Base-by-base conservation (phyloP, 2,329 filamentous ascomycete species). In the Fusarium nematophilum region DNA sequence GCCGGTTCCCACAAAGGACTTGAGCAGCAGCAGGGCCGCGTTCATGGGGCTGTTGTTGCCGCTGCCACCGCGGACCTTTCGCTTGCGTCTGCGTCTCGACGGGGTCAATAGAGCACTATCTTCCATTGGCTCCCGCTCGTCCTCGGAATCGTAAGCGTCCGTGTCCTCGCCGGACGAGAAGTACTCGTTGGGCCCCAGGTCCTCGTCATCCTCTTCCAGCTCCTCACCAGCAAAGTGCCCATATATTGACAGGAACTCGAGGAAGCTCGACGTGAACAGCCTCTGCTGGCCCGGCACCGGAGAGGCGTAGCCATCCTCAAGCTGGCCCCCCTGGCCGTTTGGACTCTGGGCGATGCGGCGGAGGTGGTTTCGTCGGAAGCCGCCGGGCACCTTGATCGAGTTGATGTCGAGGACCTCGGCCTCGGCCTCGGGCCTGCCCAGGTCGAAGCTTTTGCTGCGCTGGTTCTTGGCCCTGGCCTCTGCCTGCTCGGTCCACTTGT, bases 171-270 rank as follows among this genome's bases (percentile, higher is more conserved):
- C 91, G 0, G 92, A 93, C 7, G 89, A 90, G 73, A 97, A 97
- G 75, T 97, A 97, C 72, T 97, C 94, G 73, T 96, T 90, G 2
- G 92, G 92, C 5, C 84, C 87, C 11, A 97, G 80, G 2, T 88
- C 91, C 74, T 98, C 94, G 67, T 98, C 95, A 67, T 98, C 95
- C 75, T 99, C 95, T 73, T 97, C 93, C 10, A 99, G 84, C 72
- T 97, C 91, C 76, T 99, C 95, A 76, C 95, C 95, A 2, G 95
- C 95, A 73, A 99, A 99, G 77, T 99, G 95, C 4, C 95, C 95
- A 68, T 97, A 99, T 25, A 99, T 84, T 7, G 92, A 93, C 44
- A 99, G 75, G 69, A 99, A 99, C 74, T 99, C 96, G 56, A 99
- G 85, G 73, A 99, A 99, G 76, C 91, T 99, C 64, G 85, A 93